Percentiles rank a stretch among this genome's conserved stretches.
Conservation (phyloP, 441 rosid genomes). For the Adansonia gregorii region DNA sequence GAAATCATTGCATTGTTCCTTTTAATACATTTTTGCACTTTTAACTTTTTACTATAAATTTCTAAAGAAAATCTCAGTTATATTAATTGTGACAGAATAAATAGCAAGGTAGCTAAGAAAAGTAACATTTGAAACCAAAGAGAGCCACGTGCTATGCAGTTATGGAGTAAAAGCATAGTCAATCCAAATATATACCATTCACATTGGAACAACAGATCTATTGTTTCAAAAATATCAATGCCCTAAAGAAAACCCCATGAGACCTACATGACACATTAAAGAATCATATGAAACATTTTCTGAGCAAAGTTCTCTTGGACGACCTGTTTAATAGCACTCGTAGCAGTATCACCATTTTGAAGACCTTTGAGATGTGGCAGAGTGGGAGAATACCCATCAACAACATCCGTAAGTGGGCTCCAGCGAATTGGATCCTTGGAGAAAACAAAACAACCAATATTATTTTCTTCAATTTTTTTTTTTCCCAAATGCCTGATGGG, state of each 20-base stretch:
- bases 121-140: constrained; percentile 14
- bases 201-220: neutral
- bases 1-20: neutral
- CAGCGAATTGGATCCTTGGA: constrained; percentile 95
- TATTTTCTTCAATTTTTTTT: constrained; percentile 1
- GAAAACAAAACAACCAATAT: constrained; percentile 24
- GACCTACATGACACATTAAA: neutral
- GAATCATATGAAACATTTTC: constrained; percentile 16
- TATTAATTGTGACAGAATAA: constrained; percentile 17
- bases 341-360: constrained; percentile 98
- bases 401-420: constrained; percentile 91
- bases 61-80: constrained; percentile 13
- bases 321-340: constrained; percentile 99
- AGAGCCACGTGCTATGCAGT: neutral
- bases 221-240: constrained; percentile 2
- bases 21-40: neutral
- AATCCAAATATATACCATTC: neutral
- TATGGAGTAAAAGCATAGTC: neutral
- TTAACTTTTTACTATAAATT: neutral
- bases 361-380: constrained; percentile 99
- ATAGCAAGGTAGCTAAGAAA: neutral
- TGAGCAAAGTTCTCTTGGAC: constrained; percentile 32
- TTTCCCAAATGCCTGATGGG: neutral
- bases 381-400: constrained; percentile 97
- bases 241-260: constrained; percentile 2